These are phyloP conservation scores for Dissophora ornata DNA, from an alignment of 192 early-diverging fungal genomes.

Conservation along the genomic window DNA sequence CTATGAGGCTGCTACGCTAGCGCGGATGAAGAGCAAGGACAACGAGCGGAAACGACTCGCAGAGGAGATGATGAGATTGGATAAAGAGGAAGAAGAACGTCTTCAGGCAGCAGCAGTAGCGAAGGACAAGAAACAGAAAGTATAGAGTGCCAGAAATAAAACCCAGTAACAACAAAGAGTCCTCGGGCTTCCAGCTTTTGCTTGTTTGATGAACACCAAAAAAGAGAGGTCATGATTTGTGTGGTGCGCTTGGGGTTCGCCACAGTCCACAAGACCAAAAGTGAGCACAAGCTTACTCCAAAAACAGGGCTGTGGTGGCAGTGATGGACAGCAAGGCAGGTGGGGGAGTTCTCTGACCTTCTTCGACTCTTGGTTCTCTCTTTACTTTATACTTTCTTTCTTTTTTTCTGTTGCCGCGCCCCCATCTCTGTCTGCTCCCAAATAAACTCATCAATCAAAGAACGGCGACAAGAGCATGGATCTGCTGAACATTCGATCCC, in stretches of 20 bases:
- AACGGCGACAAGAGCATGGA: constrained; percentile 19
- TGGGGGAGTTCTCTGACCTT: too few relatives aligned
- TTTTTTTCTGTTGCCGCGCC: not conserved
- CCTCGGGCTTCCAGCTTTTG: too few relatives aligned
- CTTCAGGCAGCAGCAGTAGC: not conserved
- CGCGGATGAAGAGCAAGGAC: constrained; percentile 55
- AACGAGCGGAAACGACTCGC: constrained; percentile 55
- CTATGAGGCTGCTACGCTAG: constrained; percentile 60
- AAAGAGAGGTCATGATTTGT: too few relatives aligned
- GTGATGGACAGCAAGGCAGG: too few relatives aligned
- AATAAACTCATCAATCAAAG: too few relatives aligned
- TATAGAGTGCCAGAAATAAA: constrained; percentile 17
- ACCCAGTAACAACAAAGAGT: not conserved
- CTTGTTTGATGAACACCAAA: too few relatives aligned
- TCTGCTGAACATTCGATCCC: constrained; percentile 32
- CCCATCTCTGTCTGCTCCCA: not conserved
- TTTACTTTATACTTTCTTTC: not conserved
- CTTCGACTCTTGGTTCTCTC: not conserved
- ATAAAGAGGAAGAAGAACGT: constrained; percentile 43
- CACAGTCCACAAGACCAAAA: constrained; percentile 8
- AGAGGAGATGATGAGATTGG: constrained; percentile 43
- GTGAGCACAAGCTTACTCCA: too few relatives aligned
- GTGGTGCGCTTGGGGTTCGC: too few relatives aligned
- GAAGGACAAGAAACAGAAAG: constrained; percentile 25
- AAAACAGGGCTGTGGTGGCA: constrained; percentile 16